A percentile compares a stretch with the other conserved stretches of the same genome.
Evolutionary conservation across 176 grass and related monocot genomes (phyloP).

Genomic region (Oryza longistaminata): DNA sequence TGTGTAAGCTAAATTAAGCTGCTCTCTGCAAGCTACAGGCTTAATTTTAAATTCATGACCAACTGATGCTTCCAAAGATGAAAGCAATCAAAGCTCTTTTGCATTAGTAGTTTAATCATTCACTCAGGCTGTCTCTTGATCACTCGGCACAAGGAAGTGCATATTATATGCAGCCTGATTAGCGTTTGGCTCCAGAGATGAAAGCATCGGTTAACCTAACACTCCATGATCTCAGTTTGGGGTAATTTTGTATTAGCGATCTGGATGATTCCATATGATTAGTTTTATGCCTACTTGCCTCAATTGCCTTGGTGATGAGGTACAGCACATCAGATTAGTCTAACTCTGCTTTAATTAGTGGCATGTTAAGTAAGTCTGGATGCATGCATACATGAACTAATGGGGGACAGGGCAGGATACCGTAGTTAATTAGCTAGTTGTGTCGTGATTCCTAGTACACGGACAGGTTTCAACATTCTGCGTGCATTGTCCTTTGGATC

Average conservation of each 20-base stretch:
- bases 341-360: conserved; percentile 17
- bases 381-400: not conserved
- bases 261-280: conserved; percentile 31
- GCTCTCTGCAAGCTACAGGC: not conserved
- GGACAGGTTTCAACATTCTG: conserved; percentile 36
- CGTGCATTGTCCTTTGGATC: not conserved
- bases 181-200: conserved; percentile 36
- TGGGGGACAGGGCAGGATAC: conserved; percentile 11
- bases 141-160: conserved; percentile 27
- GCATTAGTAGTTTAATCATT: conserved; percentile 12
- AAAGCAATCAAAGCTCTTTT: not conserved
- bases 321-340: not conserved
- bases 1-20: not conserved
- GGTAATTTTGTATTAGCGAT: conserved; percentile 16
- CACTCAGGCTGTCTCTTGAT: conserved; percentile 27
- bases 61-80: not conserved
- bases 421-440: not conserved
- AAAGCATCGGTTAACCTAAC: conserved; percentile 43
- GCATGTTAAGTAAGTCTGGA: conserved; percentile 23
- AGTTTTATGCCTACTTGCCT: conserved; percentile 19
- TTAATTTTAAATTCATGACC: not conserved
- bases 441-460: conserved; percentile 27
- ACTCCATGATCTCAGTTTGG: conserved; percentile 20
- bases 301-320: not conserved
- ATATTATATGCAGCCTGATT: not conserved